A percentile compares a stretch with the other conserved stretches of the same genome.
phyloP scores from a whole-genome alignment of 2,329 filamentous ascomycete species.

The Ilyonectria destructans region DNA sequence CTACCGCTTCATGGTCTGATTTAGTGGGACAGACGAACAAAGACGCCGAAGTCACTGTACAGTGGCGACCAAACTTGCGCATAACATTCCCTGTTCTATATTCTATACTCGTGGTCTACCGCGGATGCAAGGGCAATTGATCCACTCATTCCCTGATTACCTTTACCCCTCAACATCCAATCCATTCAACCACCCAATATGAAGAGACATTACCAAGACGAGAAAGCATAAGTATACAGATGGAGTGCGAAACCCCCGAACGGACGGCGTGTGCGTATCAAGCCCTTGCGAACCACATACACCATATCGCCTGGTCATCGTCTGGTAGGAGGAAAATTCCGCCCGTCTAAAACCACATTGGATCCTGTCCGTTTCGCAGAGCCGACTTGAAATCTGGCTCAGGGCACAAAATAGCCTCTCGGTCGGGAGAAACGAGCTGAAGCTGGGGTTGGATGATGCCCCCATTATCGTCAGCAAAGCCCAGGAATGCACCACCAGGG shows the following conservation, averaged over 20 bases:
- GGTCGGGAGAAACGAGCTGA: neutral
- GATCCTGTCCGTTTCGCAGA: slow-evolving; percentile 6
- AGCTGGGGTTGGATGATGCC: neutral
- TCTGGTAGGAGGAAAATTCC: neutral
- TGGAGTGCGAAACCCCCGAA: too few species aligned
- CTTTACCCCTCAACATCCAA: slow-evolving; percentile 7
- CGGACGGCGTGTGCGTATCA: neutral
- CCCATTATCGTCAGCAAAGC: slow-evolving; percentile 30
- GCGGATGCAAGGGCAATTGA: neutral
- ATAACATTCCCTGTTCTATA: neutral
- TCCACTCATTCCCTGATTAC: too few species aligned
- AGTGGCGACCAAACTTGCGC: neutral
- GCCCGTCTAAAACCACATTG: slow-evolving; percentile 3
- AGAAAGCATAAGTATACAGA: neutral
- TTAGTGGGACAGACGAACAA: too few species aligned
- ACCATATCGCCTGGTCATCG: neutral
- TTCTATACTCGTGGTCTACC: neutral
- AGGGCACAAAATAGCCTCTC: neutral
- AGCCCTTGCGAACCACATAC: neutral
- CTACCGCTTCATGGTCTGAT: neutral
- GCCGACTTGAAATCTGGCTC: neutral
- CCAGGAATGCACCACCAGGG: slow-evolving; percentile 30
- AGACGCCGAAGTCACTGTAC: neutral
- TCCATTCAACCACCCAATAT: neutral
- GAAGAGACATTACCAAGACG: slow-evolving; percentile 4